Evolutionary conservation across 2,329 filamentous ascomycete species (phyloP), one percentile per base, ranked within the genome.

Genomic region (Didymella exigua): DNA sequence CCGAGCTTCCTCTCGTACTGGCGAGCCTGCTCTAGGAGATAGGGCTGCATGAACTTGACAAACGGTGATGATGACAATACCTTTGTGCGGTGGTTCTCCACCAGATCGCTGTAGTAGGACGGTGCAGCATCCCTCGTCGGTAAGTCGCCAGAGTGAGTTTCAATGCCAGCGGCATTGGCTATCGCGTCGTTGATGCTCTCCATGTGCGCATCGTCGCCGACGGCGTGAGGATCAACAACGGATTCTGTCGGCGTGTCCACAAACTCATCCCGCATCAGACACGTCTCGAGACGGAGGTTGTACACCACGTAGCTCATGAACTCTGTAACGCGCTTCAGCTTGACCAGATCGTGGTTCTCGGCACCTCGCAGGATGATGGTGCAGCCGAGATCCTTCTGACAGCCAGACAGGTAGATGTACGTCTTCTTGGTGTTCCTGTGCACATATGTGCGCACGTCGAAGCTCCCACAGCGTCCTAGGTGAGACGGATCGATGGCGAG

Each of bases 271-370:
- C 91, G 85, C 84, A 99, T 90, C 40, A 99, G 80, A 65, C 90
- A 96, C 1, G 95, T 96, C 76, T 99, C 95, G 13, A 99, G 82
- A 71, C 96, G 96, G 48, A 99, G 81, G 67, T 97, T 99, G 76
- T 99, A 99, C 11, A 98, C 93, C 18, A 99, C 96, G 65, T 98
- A 99, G 31, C 96, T 89, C 93, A 99, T 97, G 71, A 99, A 98
- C 71, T 99, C 95, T 10, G 93, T 95, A 62, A 99, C 95, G 47
- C 87, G 85, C 76, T 99, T 99, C 74, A 99, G 86, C 65, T 87
- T 90, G 1, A 86, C 81, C 16, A 99, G 81, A 0, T 86, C 81
- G 42, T 84, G 79, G 26, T 86, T 87, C 55, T 89, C 86, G 3
- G 89, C 90, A 1, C 95, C 95, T 40, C 95, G 87, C 19, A 99